Conservation (phyloP, 2,329 filamentous ascomycete genomes). For the Aureobasidium mangrovei region DNA sequence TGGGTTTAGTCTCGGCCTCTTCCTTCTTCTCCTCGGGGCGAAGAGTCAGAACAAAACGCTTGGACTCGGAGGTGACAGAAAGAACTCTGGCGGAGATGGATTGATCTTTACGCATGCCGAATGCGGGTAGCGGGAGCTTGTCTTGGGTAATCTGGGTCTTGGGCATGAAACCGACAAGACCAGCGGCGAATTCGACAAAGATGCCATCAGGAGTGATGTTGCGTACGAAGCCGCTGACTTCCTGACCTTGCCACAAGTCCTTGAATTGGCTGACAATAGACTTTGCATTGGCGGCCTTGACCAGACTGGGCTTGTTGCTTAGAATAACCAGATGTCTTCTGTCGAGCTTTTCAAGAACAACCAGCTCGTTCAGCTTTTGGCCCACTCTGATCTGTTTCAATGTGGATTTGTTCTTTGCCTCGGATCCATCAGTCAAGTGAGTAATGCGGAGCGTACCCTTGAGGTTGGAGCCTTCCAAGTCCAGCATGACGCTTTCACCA, state of each 20-base stretch:
- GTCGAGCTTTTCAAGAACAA: conserved; percentile 79
- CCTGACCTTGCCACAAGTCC: conserved; percentile 59
- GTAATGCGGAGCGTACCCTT: conserved; percentile 68
- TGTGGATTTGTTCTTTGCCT: conserved; percentile 65
- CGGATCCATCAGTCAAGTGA: conserved; percentile 78
- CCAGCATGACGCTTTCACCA: conserved; percentile 48
- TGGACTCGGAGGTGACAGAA: conserved; percentile 60
- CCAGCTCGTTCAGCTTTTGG: conserved; percentile 70
- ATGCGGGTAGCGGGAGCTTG: conserved; percentile 57
- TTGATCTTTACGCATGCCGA: conserved; percentile 70
- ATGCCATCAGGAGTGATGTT: conserved; percentile 74
- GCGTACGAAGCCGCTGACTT: conserved; percentile 70
- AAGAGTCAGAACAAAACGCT: conserved; percentile 60
- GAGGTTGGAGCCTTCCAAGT: conserved; percentile 63
- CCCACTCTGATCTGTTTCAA: conserved; percentile 77
- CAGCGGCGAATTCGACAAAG: conserved; percentile 81
- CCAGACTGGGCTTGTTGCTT: conserved; percentile 73
- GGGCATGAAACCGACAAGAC: conserved; percentile 68
- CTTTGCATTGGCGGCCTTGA: conserved; percentile 65
- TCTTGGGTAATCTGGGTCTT: conserved; percentile 70
- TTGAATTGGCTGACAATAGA: conserved; percentile 63
- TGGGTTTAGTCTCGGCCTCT: conserved; percentile 20
- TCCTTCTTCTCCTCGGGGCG: conserved; percentile 32
- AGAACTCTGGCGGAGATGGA: conserved; percentile 64
- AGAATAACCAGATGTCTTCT: conserved; percentile 66